Percentiles rank a stretch among this genome's conserved stretches.
Conservation (phyloP, 208 protist species). For the Leptomonas pyrrhocoris region DNA sequence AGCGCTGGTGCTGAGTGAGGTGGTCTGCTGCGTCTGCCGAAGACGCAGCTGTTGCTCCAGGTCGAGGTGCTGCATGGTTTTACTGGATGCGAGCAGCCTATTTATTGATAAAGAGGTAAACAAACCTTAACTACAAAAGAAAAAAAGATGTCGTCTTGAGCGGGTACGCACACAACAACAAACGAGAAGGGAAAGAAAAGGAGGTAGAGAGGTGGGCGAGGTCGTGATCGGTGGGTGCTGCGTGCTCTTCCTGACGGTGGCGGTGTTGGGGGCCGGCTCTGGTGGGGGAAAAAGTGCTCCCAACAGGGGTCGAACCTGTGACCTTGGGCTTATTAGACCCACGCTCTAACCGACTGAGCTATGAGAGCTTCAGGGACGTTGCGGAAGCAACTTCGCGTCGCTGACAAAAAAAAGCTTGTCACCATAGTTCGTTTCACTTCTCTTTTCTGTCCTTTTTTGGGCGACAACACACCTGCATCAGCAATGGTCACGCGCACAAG, state of each 20-base stretch:
- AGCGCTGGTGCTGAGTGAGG: slow-evolving; percentile 14
- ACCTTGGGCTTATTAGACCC: slow-evolving; percentile 45
- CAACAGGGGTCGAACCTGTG: slow-evolving; percentile 46
- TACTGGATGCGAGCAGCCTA: too few species aligned
- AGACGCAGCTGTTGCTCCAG: slow-evolving; percentile 54
- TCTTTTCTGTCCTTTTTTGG: too few species aligned
- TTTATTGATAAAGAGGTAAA: too few species aligned
- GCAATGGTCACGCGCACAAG: too few species aligned
- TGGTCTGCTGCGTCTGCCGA: slow-evolving; percentile 23
- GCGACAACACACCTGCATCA: not conserved
- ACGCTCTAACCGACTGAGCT: slow-evolving; percentile 38
- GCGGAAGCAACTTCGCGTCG: not conserved
- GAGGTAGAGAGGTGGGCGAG: not conserved
- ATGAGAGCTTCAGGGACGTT: slow-evolving; percentile 19
- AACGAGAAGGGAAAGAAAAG: slow-evolving; percentile 12
- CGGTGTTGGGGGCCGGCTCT: not conserved
- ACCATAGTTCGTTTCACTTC: too few species aligned
- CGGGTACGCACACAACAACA: too few species aligned
- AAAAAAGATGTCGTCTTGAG: too few species aligned
- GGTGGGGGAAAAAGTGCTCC: slow-evolving; percentile 29
- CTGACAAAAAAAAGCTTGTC: too few species aligned
- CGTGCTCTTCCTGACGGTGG: slow-evolving; percentile 1
- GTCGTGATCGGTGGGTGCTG: too few species aligned
- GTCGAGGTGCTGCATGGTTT: slow-evolving; percentile 33
- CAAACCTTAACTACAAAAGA: too few species aligned